A percentile compares a stretch with the other conserved stretches of the same genome.
These are phyloP conservation scores for Lachnellula arida DNA, from an alignment of 2,329 filamentous ascomycete genomes.

Conservation along the genomic window DNA sequence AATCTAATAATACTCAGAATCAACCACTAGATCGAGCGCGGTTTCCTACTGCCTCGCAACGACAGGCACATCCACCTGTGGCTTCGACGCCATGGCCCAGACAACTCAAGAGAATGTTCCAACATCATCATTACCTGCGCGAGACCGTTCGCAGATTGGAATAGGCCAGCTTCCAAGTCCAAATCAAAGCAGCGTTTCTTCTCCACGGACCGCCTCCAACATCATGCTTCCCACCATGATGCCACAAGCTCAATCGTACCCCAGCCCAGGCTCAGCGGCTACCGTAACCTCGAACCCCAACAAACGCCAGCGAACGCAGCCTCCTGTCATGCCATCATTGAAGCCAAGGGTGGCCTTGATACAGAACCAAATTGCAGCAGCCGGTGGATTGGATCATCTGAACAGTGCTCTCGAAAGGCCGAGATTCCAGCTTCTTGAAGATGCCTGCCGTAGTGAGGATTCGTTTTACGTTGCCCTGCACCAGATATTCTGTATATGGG, in stretches of 20 bases:
- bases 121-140: neutral
- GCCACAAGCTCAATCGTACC: constrained; percentile 3
- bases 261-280: neutral
- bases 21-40: neutral
- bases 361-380: constrained; percentile 21
- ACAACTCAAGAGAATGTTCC: neutral
- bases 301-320: constrained; percentile 16
- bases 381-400: constrained; percentile 22
- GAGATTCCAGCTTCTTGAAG: constrained; percentile 49
- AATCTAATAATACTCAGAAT: neutral
- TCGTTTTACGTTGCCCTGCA: constrained; percentile 61
- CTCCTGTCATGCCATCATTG: constrained; percentile 19
- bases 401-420: constrained; percentile 38
- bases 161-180: constrained; percentile 7
- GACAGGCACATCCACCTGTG: neutral
- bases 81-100: neutral
- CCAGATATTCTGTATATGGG: constrained; percentile 59
- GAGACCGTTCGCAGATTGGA: neutral
- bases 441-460: constrained; percentile 54
- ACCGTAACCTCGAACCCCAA: constrained; percentile 1
- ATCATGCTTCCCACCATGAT: neutral
- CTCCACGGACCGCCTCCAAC: neutral
- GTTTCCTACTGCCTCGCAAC: neutral
- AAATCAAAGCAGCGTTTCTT: neutral
- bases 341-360: constrained; percentile 21